These are phyloP conservation scores for Claviceps paspali DNA, from an alignment of 2,329 filamentous ascomycete species.

Conservation along the genomic window DNA sequence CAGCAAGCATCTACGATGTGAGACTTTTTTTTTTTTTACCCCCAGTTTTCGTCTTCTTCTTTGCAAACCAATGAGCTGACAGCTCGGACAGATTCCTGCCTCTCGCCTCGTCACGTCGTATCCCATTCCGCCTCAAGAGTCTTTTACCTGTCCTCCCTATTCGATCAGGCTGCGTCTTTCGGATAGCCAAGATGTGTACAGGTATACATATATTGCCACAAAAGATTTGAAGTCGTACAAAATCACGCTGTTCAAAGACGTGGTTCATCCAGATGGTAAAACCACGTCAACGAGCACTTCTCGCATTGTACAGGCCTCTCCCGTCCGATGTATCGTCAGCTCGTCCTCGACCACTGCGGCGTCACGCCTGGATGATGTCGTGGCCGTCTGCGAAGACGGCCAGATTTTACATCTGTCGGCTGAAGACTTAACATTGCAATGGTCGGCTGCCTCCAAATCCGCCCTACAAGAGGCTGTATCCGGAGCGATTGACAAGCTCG, in stretches of 20 bases:
- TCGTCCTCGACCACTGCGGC: conserved; percentile 13
- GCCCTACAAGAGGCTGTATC: conserved; percentile 20
- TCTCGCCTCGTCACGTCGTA: conserved; percentile 50
- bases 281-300: conserved; percentile 35
- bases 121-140: conserved; percentile 48
- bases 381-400: conserved; percentile 46
- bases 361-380: conserved; percentile 22
- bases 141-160: conserved; percentile 45
- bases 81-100: conserved; percentile 34
- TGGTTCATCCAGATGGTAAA: conserved; percentile 33
- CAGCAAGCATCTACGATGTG: conserved; percentile 51
- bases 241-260: conserved; percentile 45
- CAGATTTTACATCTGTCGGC: conserved; percentile 45
- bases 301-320: conserved; percentile 24
- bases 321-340: conserved; percentile 20
- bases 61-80: conserved; percentile 1
- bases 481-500: conserved; percentile 20
- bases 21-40: conserved; percentile 15
- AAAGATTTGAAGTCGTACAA: conserved; percentile 30
- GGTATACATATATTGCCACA: conserved; percentile 48
- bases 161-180: conserved; percentile 39
- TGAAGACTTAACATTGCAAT: conserved; percentile 25
- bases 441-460: conserved; percentile 20
- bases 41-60: too few species aligned
- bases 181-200: conserved; percentile 31